Percentiles rank a stretch among this genome's conserved stretches.
Conservation (phyloP, 2,329 filamentous ascomycete genomes). For the Phialocephala subalpina region DNA sequence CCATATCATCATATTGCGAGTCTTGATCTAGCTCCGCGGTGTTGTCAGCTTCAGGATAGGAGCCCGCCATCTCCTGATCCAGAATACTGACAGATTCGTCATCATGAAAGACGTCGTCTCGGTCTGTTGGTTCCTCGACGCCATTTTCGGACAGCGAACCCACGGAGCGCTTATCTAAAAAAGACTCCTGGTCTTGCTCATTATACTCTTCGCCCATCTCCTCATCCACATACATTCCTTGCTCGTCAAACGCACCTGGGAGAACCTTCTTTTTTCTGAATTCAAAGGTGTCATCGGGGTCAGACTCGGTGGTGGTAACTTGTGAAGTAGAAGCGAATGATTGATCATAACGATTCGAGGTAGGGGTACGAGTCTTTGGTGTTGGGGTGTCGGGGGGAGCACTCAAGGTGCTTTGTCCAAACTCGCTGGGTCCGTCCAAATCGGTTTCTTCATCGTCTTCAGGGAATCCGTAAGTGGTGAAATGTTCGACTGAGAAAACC, state of each 20-base stretch:
- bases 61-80: slow-evolving; percentile 79
- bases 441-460: slow-evolving; percentile 74
- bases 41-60: slow-evolving; percentile 76
- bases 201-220: slow-evolving; percentile 51
- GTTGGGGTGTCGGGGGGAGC: slow-evolving; percentile 53
- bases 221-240: slow-evolving; percentile 61
- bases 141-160: slow-evolving; percentile 72
- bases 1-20: slow-evolving; percentile 54
- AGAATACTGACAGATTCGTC: slow-evolving; percentile 80
- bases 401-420: slow-evolving; percentile 58
- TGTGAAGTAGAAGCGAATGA: slow-evolving; percentile 49
- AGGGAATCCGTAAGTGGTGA: slow-evolving; percentile 92
- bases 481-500: slow-evolving; percentile 94
- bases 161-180: slow-evolving; percentile 93
- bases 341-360: slow-evolving; percentile 35
- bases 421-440: slow-evolving; percentile 49
- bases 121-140: slow-evolving; percentile 63
- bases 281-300: slow-evolving; percentile 46
- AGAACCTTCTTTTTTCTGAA: slow-evolving; percentile 54
- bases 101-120: slow-evolving; percentile 72
- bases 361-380: slow-evolving; percentile 43
- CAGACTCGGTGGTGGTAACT: slow-evolving; percentile 42
- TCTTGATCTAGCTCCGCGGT: slow-evolving; percentile 76
- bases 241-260: slow-evolving; percentile 82
- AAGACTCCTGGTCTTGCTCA: slow-evolving; percentile 69